A percentile compares a stretch with the other conserved stretches of the same genome.
These are phyloP conservation scores for Theobroma grandiflorum DNA, from an alignment of 441 rosid genomes.

Conservation along the genomic window DNA sequence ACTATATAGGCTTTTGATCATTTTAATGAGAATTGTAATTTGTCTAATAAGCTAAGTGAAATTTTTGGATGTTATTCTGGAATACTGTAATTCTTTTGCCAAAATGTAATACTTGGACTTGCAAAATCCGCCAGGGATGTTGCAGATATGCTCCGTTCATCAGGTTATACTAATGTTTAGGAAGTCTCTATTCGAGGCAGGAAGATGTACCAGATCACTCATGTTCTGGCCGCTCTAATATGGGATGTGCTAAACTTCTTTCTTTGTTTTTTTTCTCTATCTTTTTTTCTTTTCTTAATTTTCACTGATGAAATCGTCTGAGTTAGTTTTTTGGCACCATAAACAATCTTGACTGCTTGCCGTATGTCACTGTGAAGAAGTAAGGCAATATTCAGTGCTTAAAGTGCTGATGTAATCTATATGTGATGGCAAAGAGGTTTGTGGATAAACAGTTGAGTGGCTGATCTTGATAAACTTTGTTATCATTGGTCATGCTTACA, in stretches of 20 bases:
- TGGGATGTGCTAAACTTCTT: conserved; percentile 20
- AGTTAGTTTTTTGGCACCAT: neutral
- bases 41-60: no score
- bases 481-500: neutral
- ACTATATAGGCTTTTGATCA: neutral
- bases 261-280: neutral
- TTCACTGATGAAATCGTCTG: neutral
- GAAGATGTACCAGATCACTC: neutral
- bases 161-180: conserved; percentile 14
- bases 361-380: neutral
- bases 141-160: neutral
- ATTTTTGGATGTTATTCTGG: neutral
- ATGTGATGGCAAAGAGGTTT: neutral
- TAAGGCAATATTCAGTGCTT: neutral
- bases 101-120: neutral
- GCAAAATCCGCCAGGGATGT: neutral
- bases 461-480: neutral
- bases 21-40: no score
- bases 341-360: conserved; percentile 14
- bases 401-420: conserved; percentile 9
- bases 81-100: neutral
- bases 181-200: neutral
- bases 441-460: neutral
- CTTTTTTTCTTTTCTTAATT: neutral
- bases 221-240: conserved; percentile 1